Evolutionary conservation across 192 early-diverging fungal genomes (phyloP), one percentile per base, ranked within the genome.

Genomic region (Backusella liffmaniae): DNA sequence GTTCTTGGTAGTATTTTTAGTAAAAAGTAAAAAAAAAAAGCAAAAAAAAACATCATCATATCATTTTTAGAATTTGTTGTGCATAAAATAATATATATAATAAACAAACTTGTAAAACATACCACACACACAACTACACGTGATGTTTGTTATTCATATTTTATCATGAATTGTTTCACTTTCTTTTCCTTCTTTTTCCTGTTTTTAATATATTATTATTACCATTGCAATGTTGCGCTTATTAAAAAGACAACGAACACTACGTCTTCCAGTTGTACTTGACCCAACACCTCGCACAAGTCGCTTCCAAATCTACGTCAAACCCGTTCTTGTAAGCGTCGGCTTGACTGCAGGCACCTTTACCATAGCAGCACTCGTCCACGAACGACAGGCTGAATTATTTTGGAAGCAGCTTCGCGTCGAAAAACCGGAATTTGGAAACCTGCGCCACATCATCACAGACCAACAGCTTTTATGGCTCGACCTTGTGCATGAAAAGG

Each of bases 1-100:
- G 83, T 91, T 5, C 81, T 91, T 39, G 82, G 84, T 23, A 87
- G 79, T 51, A 86, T 91, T 15, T 89, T 91, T 86, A 84, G 86
- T 37, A 71, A 76, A 73, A 72, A 80, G 41, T 62, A 62, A 23
- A 21, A 32, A 32, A 30, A 30, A 30, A 30, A 30, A 30, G 30
- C 30, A 30, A 0, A 30, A 30, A 30, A 30, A 15, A 18, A 0
- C 16, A 49, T 49, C 46, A 49, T 49, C 46, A 18, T 18, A 6
- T 49, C 16, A 18, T n/a, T 6, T 49, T 18, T 49, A 49, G 46
- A 49, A 49, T 18, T 12, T 44, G 41, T 44, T 8, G 26, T 29
- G 10, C 39, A 23, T 44, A 70, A 23, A 7, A 30, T 41, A n/a
- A n/a, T 41, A 41, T 41, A 44, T 44, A n/a, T 49, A 49, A 18